Percentiles rank a stretch among this genome's conserved stretches.
phyloP scores from a whole-genome alignment of 208 protist genomes.

The Wallacemonas collosoma region DNA sequence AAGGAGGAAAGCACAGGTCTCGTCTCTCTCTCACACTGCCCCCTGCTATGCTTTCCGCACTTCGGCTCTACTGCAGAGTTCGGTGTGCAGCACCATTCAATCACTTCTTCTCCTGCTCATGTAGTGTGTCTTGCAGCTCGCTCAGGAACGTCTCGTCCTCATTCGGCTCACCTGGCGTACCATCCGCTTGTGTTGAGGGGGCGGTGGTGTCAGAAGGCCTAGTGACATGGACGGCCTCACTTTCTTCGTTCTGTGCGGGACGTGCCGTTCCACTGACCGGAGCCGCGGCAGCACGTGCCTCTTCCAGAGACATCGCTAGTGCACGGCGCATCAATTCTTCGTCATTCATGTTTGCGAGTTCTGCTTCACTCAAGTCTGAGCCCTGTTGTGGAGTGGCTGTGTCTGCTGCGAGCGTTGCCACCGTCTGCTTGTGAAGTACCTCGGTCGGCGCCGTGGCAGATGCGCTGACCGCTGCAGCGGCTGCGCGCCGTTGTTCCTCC shows the following conservation, averaged over 20 bases:
- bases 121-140: conserved; percentile 36
- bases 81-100: not conserved
- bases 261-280: not conserved
- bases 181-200: not conserved
- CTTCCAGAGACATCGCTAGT: conserved; percentile 80
- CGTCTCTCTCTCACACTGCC: not conserved
- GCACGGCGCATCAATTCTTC: conserved; percentile 86
- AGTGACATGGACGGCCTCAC: not conserved
- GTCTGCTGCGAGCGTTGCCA: no score
- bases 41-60: conserved; percentile 21
- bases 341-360: conserved; percentile 73
- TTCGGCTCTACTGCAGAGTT: not conserved
- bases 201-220: no score
- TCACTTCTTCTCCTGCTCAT: conserved; percentile 45
- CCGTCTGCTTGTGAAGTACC: no score
- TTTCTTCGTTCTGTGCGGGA: conserved; percentile 4
- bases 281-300: conserved; percentile 20
- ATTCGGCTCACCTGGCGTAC: not conserved
- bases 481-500: conserved; percentile 89
- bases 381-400: no score
- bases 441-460: not conserved
- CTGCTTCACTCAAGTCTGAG: not conserved
- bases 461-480: conserved; percentile 36
- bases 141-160: conserved; percentile 48
- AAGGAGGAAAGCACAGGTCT: no score